Percentiles rank a stretch among this genome's conserved stretches.
Evolutionary conservation across 805 yeast species (phyloP).

Genomic region (Nakazawaea laoshanensis): DNA sequence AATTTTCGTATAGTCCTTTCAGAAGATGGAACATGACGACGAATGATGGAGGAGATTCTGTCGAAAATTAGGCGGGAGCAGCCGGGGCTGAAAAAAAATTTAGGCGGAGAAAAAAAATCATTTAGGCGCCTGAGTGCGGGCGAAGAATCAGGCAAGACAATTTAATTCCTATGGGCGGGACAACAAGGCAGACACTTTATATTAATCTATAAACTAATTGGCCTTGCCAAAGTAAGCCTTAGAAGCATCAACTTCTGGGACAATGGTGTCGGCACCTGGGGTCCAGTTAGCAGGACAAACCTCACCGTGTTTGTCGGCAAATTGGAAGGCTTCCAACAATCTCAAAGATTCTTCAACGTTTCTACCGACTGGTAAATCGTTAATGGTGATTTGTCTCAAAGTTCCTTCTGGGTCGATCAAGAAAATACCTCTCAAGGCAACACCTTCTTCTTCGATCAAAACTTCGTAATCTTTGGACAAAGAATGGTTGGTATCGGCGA

Average conservation of each 20-base stretch:
- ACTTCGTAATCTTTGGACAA: slow-evolving; percentile 97
- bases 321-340: slow-evolving; percentile 98
- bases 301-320: slow-evolving; percentile 98
- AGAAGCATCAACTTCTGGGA: slow-evolving; percentile 70
- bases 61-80: too few species aligned
- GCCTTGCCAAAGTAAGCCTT: slow-evolving; percentile 71
- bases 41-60: too few species aligned
- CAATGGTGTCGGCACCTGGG: slow-evolving; percentile 88
- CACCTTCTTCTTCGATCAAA: slow-evolving; percentile 90
- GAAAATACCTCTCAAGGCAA: slow-evolving; percentile 97
- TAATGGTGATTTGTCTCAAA: slow-evolving; percentile 94
- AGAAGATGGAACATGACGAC: slow-evolving; percentile 64
- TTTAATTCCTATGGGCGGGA: too few species aligned
- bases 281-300: slow-evolving; percentile 99
- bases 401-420: slow-evolving; percentile 93
- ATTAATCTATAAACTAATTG: slow-evolving; percentile 26
- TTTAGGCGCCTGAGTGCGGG: too few species aligned
- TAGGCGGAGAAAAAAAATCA: too few species aligned
- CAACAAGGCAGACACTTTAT: too few species aligned
- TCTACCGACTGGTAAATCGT: slow-evolving; percentile 99
- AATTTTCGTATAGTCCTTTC: slow-evolving; percentile 48
- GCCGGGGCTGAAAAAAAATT: too few species aligned
- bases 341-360: slow-evolving; percentile 96
- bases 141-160: too few species aligned
- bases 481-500: slow-evolving; percentile 96